These are phyloP conservation scores for Chalciporus sphaerocephalus DNA, from an alignment of 768 basidiomycete genomes.

Conservation along the genomic window DNA sequence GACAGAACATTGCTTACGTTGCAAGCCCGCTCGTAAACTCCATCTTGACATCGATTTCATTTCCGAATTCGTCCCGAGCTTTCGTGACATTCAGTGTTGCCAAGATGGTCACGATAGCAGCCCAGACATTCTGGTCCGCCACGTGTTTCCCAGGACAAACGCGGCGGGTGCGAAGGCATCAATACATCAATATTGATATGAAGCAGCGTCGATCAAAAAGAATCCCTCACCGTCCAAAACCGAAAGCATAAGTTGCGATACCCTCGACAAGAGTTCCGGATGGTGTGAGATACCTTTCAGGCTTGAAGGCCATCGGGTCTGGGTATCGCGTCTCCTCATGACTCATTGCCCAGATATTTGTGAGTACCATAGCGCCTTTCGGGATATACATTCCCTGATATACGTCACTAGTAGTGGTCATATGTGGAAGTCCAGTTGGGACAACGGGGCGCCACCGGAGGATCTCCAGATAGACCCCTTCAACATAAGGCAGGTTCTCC, in stretches of 20 bases:
- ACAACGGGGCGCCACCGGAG: conserved; percentile 29
- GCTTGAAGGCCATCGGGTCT: conserved; percentile 49
- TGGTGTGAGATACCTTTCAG: conserved; percentile 47
- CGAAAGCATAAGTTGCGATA: conserved; percentile 5
- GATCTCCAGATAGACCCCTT: conserved; percentile 30
- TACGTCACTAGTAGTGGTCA: conserved; percentile 21
- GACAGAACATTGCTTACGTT: conserved; percentile 11
- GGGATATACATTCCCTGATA: conserved; percentile 30
- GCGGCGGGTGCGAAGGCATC: no score
- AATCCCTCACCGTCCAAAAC: conserved; percentile 26
- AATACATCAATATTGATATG: no score
- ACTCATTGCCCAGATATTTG: conserved; percentile 29
- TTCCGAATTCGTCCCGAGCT: conserved; percentile 27
- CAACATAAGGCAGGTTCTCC: conserved; percentile 28
- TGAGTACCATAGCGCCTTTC: conserved; percentile 14
- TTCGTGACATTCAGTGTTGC: conserved; percentile 27
- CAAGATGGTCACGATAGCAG: conserved; percentile 29
- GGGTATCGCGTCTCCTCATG: conserved; percentile 50
- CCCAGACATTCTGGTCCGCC: conserved; percentile 33
- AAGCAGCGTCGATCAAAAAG: neutral
- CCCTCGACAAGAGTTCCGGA: conserved; percentile 13
- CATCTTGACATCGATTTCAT: conserved; percentile 22
- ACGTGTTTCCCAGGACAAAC: conserved; percentile 34
- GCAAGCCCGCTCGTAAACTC: conserved; percentile 24
- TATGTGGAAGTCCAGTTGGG: conserved; percentile 24